Base-by-base conservation (phyloP, 192 early-diverging fungal species). In the Mortierella alpina region DNA sequence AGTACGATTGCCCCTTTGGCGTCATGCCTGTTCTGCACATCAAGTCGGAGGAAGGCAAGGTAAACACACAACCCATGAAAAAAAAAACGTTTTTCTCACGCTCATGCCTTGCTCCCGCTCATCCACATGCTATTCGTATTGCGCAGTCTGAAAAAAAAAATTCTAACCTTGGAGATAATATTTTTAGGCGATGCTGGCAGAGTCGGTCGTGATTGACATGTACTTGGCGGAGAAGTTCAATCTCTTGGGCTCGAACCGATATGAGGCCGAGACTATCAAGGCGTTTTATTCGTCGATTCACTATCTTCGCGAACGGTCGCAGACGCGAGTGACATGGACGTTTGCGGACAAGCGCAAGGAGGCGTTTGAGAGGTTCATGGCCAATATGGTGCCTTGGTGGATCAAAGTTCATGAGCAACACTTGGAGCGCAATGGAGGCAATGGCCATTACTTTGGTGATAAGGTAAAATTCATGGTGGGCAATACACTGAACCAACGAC, bases 381-480 rank as follows among this genome's bases (percentile, higher is more conserved):
- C 20, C n/a, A 46, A 64, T 12, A 31, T 18, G 10, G 6, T 76
- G 39, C 67, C 74, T 2, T 6, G 22, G 11, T 76, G 52, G 53
- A 76, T 76, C 41, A 41, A 7, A 31, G 50, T 59, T 49, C 44
- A 68, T 7, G 74, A 76, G 41, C 53, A 49, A 10, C 74, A 76
- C 39, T 40, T 76, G 40, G 55, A 64, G n/a, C n/a, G 50, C 3
- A 75, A 75, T 20, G 73, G 65, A 8, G 31, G 48, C 1, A 75
- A 67, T 22, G 73, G 73, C 3, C 72, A 75, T 20, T 75, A 62
- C 31, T 66, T 67, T 68, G 73, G 73, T 7, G 73, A 75, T 1
- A 55, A 59, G 51, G 58, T 75, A 47, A n/a, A n/a, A n/a, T n/a
- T n/a, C n/a, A n/a, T n/a, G n/a, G n/a, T n/a, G 40, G 12, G 48